Evolutionary conservation across 2,329 filamentous ascomycete genomes (phyloP), one percentile per base, ranked within the genome.

Genomic region (Biscogniauxia marginata): DNA sequence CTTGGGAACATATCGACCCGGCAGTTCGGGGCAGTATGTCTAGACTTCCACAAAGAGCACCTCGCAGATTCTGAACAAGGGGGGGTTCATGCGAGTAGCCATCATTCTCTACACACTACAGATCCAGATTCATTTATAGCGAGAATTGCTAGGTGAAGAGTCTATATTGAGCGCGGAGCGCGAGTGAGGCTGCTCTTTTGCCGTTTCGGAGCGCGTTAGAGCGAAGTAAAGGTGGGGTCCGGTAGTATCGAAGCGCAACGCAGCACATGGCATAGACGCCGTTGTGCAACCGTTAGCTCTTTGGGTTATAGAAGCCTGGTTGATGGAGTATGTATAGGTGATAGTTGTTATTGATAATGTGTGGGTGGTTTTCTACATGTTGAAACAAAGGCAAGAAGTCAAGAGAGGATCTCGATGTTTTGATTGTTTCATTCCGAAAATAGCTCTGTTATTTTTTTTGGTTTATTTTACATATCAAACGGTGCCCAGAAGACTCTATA

Each of bases 221-320:
- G 56, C 49, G 54, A 55, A 58, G 56, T 55, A 59, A 58, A 56
- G 56, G 55, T 52, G 43, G 49, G 52, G 24, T 48, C 51, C 52
- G 49, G 44, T 55, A 50, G 56, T 55, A 53, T 59, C 56, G 54
- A 55, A 34, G 54, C 25, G 24, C 51, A 25, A 45, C 8, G 58
- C 20, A 50, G 50, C 58, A 60, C 60, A 58, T 62, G 58, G 52
- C 55, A 49, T 53, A 50, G 30, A 55, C 53, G 52, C 50, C 46
- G 51, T 25, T 18, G 56, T 58, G 50, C 52, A 16, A 60, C 57
- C n/a, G n/a, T n/a, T n/a, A n/a, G n/a, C n/a, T n/a, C n/a, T n/a
- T n/a, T n/a, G n/a, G n/a, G n/a, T n/a, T n/a, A n/a, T n/a, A n/a
- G n/a, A n/a, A n/a, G n/a, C n/a, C n/a, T n/a, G n/a, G n/a, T n/a